phyloP scores from a whole-genome alignment of 2,329 filamentous ascomycete genomes.

The Samsoniella hepiali region DNA sequence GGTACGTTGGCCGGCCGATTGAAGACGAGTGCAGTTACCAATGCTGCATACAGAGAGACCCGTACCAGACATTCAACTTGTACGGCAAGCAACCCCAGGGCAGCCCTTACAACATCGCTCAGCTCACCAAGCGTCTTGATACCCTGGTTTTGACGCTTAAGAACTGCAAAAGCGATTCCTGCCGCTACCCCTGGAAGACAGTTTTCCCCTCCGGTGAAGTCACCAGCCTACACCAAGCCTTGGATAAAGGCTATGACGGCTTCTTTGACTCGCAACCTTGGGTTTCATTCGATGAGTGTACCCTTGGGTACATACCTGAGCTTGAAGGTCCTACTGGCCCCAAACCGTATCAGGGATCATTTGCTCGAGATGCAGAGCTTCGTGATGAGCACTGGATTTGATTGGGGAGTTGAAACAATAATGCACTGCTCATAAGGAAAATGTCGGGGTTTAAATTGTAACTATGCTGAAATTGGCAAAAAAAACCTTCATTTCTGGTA shows the following conservation, averaged over 20 bases:
- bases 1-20: conserved; percentile 30
- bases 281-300: conserved; percentile 51
- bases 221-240: conserved; percentile 46
- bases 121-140: conserved; percentile 46
- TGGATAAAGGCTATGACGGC: conserved; percentile 44
- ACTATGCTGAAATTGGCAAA: background rate
- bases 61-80: conserved; percentile 39
- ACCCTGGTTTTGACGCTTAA: conserved; percentile 58
- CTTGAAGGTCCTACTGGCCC: conserved; percentile 49
- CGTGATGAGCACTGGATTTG: conserved; percentile 15
- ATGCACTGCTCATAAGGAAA: background rate
- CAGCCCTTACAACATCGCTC: background rate
- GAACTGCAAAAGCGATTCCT: conserved; percentile 52
- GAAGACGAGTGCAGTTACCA: background rate
- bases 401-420: background rate
- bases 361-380: background rate
- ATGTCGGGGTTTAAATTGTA: background rate
- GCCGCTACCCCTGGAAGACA: conserved; percentile 52
- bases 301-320: conserved; percentile 51
- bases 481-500: background rate
- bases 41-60: conserved; percentile 40
- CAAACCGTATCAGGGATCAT: background rate
- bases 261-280: conserved; percentile 50
- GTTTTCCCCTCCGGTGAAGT: conserved; percentile 54
- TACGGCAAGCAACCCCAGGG: background rate